phyloP scores from a whole-genome alignment of 768 basidiomycete species.

The Mrakia frigida region DNA sequence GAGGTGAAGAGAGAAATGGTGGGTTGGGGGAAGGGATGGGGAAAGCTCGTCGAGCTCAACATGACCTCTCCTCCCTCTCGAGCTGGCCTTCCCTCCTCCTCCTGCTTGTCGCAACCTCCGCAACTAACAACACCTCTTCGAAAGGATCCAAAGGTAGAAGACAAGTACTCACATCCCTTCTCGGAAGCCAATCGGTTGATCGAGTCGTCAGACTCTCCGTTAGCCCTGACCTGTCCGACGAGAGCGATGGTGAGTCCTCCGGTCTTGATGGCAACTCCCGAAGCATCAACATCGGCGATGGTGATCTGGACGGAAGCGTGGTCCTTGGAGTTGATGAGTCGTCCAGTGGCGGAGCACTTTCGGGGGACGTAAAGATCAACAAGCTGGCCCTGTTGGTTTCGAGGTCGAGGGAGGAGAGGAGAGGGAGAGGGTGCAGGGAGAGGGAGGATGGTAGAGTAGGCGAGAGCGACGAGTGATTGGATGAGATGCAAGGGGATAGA shows the following conservation, averaged over 20 bases:
- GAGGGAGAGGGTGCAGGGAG: neutral
- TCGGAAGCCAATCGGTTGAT: constrained; percentile 92
- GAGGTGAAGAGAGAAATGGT: too few species aligned
- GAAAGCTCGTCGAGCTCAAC: too few species aligned
- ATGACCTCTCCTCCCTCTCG: too few species aligned
- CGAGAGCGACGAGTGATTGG: too few species aligned
- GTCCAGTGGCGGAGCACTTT: constrained; percentile 96
- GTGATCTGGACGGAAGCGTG: constrained; percentile 97
- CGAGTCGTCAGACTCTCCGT: constrained; percentile 94
- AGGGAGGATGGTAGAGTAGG: too few species aligned
- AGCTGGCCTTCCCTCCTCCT: too few species aligned
- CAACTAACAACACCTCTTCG: neutral
- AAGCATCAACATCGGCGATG: constrained; percentile 87
- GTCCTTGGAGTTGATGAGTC: constrained; percentile 97
- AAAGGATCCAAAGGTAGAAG: constrained; percentile 18
- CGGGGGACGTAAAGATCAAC: constrained; percentile 99
- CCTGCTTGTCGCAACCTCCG: neutral
- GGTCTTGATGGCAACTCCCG: constrained; percentile 53
- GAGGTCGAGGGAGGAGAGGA: neutral
- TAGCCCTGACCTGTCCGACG: constrained; percentile 85
- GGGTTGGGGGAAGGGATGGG: too few species aligned
- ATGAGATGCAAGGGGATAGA: neutral
- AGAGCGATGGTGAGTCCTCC: constrained; percentile 79
- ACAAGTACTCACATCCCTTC: constrained; percentile 76
- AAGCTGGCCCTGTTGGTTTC: constrained; percentile 69